Percentiles rank a stretch among this genome's conserved stretches.
phyloP scores from a whole-genome alignment of 1,284 basidiomycete species.

The Apiotrichum akiyoshidainum region DNA sequence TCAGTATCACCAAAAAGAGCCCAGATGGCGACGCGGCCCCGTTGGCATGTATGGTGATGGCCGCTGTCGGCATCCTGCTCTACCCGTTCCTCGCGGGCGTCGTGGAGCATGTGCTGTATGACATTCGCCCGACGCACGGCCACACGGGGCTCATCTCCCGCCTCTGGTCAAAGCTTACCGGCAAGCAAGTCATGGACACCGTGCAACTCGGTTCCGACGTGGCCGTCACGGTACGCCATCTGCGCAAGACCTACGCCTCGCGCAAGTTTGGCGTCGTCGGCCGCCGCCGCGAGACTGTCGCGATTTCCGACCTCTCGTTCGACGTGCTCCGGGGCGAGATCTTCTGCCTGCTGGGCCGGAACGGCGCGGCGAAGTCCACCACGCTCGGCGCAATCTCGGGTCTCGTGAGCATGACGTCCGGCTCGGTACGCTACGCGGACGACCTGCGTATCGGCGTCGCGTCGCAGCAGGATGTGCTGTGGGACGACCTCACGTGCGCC shows the following conservation, averaged over 20 bases:
- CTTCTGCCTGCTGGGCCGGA: constrained; percentile 65
- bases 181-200: background rate
- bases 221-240: constrained; percentile 27
- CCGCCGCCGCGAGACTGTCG: constrained; percentile 55
- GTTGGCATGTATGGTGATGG: constrained; percentile 63
- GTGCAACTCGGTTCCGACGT: constrained; percentile 10
- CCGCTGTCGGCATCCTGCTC: constrained; percentile 64
- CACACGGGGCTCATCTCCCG: background rate
- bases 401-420: constrained; percentile 60
- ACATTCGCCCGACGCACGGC: constrained; percentile 43
- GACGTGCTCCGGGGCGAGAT: constrained; percentile 67
- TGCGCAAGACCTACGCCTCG: constrained; percentile 30
- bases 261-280: constrained; percentile 26
- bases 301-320: constrained; percentile 63
- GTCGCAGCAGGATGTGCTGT: constrained; percentile 77
- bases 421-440: constrained; percentile 60
- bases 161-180: background rate
- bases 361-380: constrained; percentile 75
- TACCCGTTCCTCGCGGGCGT: constrained; percentile 65
- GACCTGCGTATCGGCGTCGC: constrained; percentile 62
- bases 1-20: constrained; percentile 58
- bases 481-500: constrained; percentile 68
- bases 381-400: constrained; percentile 65
- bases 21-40: constrained; percentile 60
- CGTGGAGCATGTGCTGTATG: constrained; percentile 63